These are phyloP conservation scores for Backusella parvicylindrica DNA, from an alignment of 192 early-diverging fungal genomes.

Conservation along the genomic window DNA sequence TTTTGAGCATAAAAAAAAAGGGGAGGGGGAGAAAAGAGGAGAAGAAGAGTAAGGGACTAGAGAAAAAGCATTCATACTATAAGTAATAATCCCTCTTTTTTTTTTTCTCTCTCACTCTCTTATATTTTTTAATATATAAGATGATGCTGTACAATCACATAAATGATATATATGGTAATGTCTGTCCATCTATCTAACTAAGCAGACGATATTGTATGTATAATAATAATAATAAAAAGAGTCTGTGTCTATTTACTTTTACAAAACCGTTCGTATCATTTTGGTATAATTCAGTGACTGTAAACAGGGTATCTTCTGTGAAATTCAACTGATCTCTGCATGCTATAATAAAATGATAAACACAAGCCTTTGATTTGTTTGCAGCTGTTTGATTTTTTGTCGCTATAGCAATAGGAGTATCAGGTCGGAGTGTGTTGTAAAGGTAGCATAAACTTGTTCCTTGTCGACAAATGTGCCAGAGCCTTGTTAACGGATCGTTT, in stretches of 20 bases:
- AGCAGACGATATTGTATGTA: not conserved
- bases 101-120: not conserved
- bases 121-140: not conserved
- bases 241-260: constrained; percentile 58
- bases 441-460: constrained; percentile 69
- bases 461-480: constrained; percentile 75
- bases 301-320: constrained; percentile 74
- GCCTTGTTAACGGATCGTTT: constrained; percentile 63
- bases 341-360: constrained; percentile 84
- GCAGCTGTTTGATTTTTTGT: constrained; percentile 53
- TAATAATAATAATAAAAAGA: not conserved
- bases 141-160: not conserved
- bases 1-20: not conserved
- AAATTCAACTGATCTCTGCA: constrained; percentile 78
- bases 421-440: constrained; percentile 66
- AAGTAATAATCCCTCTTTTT: not conserved
- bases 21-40: not conserved
- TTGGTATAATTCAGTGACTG: constrained; percentile 83
- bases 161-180: not conserved
- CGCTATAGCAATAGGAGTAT: constrained; percentile 51
- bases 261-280: constrained; percentile 97
- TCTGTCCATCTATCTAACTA: not conserved
- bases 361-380: constrained; percentile 71
- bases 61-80: not conserved
- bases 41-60: not conserved